A percentile compares a stretch with the other conserved stretches of the same genome.
phyloP scores from a whole-genome alignment of 2,329 filamentous ascomycete species.

The Aureobasidium subglaciale region DNA sequence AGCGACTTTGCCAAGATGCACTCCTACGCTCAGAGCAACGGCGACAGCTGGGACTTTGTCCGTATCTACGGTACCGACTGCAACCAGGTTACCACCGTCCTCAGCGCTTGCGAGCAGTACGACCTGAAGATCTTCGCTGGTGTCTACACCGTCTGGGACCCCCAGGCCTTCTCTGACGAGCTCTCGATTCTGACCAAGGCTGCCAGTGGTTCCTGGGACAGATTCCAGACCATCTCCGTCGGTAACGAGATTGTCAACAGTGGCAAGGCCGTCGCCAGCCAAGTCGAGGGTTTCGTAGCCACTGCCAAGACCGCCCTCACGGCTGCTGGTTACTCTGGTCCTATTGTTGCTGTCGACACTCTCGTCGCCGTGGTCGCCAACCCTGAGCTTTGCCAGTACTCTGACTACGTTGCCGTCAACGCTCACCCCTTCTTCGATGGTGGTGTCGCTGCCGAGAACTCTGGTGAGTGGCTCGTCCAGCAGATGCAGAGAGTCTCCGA shows the following conservation, averaged over 20 bases:
- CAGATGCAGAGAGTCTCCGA: constrained; percentile 45
- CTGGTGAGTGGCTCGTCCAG: constrained; percentile 60
- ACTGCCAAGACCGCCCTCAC: constrained; percentile 53
- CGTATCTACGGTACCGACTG: constrained; percentile 79
- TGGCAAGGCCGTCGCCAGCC: constrained; percentile 36
- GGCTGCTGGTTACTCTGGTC: constrained; percentile 59
- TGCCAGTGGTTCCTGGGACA: constrained; percentile 57
- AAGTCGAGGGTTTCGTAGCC: constrained; percentile 53
- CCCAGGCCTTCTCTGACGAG: constrained; percentile 46
- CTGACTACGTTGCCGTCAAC: constrained; percentile 76
- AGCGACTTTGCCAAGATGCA: constrained; percentile 53
- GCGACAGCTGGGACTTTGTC: constrained; percentile 54
- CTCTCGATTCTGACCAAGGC: constrained; percentile 55
- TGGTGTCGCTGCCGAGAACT: constrained; percentile 50
- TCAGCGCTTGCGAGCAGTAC: constrained; percentile 56
- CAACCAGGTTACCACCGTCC: constrained; percentile 58
- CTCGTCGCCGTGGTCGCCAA: constrained; percentile 61
- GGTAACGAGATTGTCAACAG: constrained; percentile 73
- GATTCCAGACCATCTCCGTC: constrained; percentile 64
- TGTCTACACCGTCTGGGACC: constrained; percentile 54
- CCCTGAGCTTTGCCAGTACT: constrained; percentile 63
- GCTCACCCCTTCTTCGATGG: constrained; percentile 78
- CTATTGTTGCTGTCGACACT: constrained; percentile 75
- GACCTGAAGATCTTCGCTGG: constrained; percentile 68
- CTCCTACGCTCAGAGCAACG: constrained; percentile 27